Percentiles rank a stretch among this genome's conserved stretches.
phyloP scores from a whole-genome alignment of 495 filamentous ascomycete genomes.

The Talaromyces wortmannii region DNA sequence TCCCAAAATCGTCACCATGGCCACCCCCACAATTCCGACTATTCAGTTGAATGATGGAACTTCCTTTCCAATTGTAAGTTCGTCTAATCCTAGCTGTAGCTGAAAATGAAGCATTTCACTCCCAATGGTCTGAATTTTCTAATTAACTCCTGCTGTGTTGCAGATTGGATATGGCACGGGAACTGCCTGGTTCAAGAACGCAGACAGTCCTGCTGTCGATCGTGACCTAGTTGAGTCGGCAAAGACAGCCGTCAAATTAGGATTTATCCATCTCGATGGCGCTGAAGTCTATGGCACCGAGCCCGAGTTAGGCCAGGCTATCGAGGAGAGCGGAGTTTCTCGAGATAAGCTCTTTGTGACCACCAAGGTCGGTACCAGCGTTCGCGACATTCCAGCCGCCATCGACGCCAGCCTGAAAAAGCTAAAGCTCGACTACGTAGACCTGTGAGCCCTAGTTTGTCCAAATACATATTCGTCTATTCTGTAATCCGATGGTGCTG shows the following conservation, averaged over 20 bases:
- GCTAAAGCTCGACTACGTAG: constrained; percentile 72
- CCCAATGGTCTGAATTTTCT: neutral
- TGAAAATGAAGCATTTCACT: neutral
- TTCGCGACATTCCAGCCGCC: constrained; percentile 59
- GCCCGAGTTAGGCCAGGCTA: constrained; percentile 24
- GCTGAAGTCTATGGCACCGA: constrained; percentile 37
- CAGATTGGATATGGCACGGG: constrained; percentile 9
- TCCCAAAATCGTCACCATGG: neutral
- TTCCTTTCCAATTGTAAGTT: neutral
- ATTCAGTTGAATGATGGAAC: neutral
- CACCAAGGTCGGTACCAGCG: constrained; percentile 60
- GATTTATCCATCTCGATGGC: constrained; percentile 68
- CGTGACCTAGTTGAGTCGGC: constrained; percentile 18
- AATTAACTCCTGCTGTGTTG: neutral
- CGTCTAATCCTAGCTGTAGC: neutral
- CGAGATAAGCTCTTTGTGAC: constrained; percentile 64
- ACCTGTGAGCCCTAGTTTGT: constrained; percentile 69
- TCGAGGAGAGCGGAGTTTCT: constrained; percentile 49
- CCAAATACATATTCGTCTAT: constrained; percentile 41
- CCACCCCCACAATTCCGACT: neutral
- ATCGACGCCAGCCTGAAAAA: constrained; percentile 67
- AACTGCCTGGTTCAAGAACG: constrained; percentile 11
- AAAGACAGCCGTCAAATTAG: constrained; percentile 42
- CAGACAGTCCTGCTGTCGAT: constrained; percentile 7
- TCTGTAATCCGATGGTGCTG: neutral